These are phyloP conservation scores for Cryphonectria parasitica DNA, from an alignment of 2,329 filamentous ascomycete genomes.

Conservation along the genomic window DNA sequence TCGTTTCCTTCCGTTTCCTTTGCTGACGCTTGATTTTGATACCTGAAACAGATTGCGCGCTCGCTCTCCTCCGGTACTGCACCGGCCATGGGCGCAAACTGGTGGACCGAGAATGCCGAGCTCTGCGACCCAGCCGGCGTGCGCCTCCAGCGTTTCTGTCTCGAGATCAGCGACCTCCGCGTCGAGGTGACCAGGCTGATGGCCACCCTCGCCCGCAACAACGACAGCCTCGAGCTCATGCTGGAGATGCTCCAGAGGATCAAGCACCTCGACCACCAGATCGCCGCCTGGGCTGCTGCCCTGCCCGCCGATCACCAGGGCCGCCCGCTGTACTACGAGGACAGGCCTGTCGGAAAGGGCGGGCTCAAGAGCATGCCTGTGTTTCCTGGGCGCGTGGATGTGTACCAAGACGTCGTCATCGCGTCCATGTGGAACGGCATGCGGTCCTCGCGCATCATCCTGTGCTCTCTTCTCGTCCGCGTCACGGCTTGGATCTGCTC, in stretches of 20 bases:
- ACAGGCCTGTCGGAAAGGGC: conserved; percentile 53
- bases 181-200: conserved; percentile 57
- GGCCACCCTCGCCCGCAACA: conserved; percentile 48
- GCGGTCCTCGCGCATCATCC: conserved; percentile 56
- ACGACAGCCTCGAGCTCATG: conserved; percentile 55
- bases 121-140: conserved; percentile 51
- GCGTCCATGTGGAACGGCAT: conserved; percentile 60
- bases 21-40: background rate
- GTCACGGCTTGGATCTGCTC: conserved; percentile 64
- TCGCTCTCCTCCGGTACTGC: conserved; percentile 57
- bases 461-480: conserved; percentile 59
- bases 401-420: conserved; percentile 61
- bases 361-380: conserved; percentile 54
- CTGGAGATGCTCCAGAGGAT: conserved; percentile 56
- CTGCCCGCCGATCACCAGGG: conserved; percentile 55
- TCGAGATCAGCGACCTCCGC: conserved; percentile 58
- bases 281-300: conserved; percentile 53
- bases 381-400: conserved; percentile 62
- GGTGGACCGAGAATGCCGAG: conserved; percentile 60
- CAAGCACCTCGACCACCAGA: conserved; percentile 57
- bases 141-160: conserved; percentile 54
- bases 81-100: conserved; percentile 58
- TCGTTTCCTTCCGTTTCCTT: background rate
- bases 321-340: conserved; percentile 60
- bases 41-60: conserved; percentile 50